Evolutionary conservation across 2,329 filamentous ascomycete species (phyloP), one percentile per base, ranked within the genome.

Genomic region (Tolypocladium capitatum): DNA sequence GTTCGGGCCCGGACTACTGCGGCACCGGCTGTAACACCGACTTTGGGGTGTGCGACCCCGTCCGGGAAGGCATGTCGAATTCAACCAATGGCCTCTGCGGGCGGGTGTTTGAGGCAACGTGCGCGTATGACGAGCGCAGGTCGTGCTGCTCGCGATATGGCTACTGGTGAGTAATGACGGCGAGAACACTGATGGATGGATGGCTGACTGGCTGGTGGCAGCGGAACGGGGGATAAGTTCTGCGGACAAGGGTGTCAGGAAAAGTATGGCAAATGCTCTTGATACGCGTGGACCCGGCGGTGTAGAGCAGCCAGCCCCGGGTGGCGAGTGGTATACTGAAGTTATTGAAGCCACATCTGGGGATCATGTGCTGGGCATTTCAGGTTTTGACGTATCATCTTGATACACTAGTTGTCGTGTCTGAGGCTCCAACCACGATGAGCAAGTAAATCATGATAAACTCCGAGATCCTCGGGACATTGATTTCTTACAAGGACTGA

Each of bases 21-120:
- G 64, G 63, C 31, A 68, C 64, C 31, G 63, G 66, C n/a, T 68
- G 66, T 50, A 56, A 67, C 47, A 45, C 52, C 16, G 56, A 59
- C 47, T 67, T 63, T 55, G 65, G 65, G 33, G 55, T 55, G 33
- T 68, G 65, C 51, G 54, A 56, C 45, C 53, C 57, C 28, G 50
- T 49, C 5, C 45, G 49, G 24, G 47, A 47, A 5, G 52, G 53
- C 11, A 46, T 62, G 28, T 52, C 53, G 32, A 55, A 63, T 46
- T 64, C 63, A 28, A 64, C 63, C 35, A 66, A 67, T 48, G 64
- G 64, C 9, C 57, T 67, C 32, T 68, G 65, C 46, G 65, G 65
- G 5, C 43, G 51, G 6, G 40, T 46, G 14, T 60, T 61, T 46
- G 50, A 53, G n/a, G 60, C 64, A 8, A 60, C 60, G 0, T 68